Base-by-base conservation (phyloP, 495 filamentous ascomycete species). In the Lasiosphaeria hispida region DNA sequence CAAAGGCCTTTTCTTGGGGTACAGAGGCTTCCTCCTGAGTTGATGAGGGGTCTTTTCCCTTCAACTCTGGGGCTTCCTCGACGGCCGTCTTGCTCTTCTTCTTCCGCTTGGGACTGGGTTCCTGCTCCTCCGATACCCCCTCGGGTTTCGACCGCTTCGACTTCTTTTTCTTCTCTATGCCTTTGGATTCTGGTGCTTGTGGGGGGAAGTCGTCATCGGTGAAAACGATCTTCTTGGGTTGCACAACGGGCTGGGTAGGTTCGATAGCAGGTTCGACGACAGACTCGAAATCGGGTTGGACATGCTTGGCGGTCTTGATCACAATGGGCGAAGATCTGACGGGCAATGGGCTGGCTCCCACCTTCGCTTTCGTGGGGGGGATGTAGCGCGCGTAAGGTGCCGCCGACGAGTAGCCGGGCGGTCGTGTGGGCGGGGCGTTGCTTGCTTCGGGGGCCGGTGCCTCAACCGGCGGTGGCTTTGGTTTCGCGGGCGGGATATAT, bases 381-480 rank as follows among this genome's bases (percentile, higher is more conserved):
- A 75, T 73, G 57, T 76, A 75, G 69, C 77, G 75, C 3, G 75
- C 69, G 56, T 69, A 52, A 44, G 63, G 58, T 65, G 63, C n/a
- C 51, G 58, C 14, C 59, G 62, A 7, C 19, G 7, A 10, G 17
- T 47, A 35, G 2, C 23, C 23, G 5, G 23, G 23, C 23, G 23
- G 23, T 30, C 23, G 23, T 2, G 23, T 30, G 23, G 23, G 23
- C 23, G 23, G 23, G 2, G 23, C 23, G 5, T 5, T 30, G 23
- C 23, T 30, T 30, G 23, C 23, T 30, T 30, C 5, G 23, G 23
- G 23, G 23, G 23, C 23, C 23, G 23, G 23, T 5, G 23, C 23
- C 23, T 30, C 23, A 2, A 30, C 23, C 23, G 23, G 23, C 23
- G 23, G 23, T 2, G 23, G 23, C 23, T 30, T 30, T 30, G 23